A percentile compares a stretch with the other conserved stretches of the same genome.
Evolutionary conservation across 108 stramenopile species (phyloP).

Genomic region (Stephanodiscus minutulus): DNA sequence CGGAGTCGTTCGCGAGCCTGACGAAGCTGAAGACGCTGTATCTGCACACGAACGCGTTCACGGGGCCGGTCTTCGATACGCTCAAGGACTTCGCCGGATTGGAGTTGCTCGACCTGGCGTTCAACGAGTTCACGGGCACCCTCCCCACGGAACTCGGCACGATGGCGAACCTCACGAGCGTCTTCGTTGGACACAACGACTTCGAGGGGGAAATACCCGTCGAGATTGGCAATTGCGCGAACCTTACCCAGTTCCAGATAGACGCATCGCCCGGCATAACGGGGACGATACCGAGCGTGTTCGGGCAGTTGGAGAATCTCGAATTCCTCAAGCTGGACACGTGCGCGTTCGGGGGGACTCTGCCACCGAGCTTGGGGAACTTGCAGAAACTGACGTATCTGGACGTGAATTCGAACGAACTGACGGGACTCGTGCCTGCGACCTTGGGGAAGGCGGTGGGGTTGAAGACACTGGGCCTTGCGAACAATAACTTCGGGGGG

Average conservation of each 20-base stretch:
- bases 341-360: conserved; percentile 26
- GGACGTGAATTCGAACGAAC: conserved; percentile 51
- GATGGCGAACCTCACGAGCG: conserved; percentile 32
- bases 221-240: conserved; percentile 51
- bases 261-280: conserved; percentile 28
- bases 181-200: conserved; percentile 39
- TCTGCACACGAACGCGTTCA: conserved; percentile 43
- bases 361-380: conserved; percentile 57
- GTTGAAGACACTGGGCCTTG: conserved; percentile 48
- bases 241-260: conserved; percentile 43
- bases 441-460: conserved; percentile 45
- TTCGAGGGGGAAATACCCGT: conserved; percentile 55
- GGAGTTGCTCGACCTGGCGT: conserved; percentile 42
- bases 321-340: conserved; percentile 59
- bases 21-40: conserved; percentile 48
- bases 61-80: conserved; percentile 35
- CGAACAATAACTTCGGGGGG: conserved; percentile 55
- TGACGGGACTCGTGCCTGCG: conserved; percentile 48
- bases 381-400: conserved; percentile 44
- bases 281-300: conserved; percentile 60
- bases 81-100: conserved; percentile 37
- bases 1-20: conserved; percentile 32
- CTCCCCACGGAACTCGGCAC: conserved; percentile 49
- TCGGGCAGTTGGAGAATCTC: conserved; percentile 56
- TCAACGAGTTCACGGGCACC: conserved; percentile 50